Base-by-base conservation (phyloP, 1,139 yeast genomes). In the Suhomyces kunorum region DNA sequence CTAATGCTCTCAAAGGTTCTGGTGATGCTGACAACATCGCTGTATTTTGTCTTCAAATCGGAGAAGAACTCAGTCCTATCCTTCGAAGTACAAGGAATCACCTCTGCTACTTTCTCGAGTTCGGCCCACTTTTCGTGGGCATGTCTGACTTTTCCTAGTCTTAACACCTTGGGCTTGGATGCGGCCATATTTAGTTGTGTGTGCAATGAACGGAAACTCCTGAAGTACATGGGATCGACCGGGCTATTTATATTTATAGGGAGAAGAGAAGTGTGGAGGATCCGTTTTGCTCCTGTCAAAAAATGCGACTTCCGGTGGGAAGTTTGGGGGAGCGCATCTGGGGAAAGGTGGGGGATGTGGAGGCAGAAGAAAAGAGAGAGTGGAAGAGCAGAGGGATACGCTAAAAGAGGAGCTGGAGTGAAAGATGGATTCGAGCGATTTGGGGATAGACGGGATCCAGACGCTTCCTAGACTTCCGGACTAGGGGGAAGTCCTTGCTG, bases 81-180 rank as follows among this genome's bases (percentile, higher is more conserved):
- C 20, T 50, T 44, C 9, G 80, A 74, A 24, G 68, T 65, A 38
- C 76, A 66, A 14, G 66, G 66, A 29, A 80, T 54, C n/a, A 82
- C 76, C 16, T 78, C 76, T 4, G 81, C 83, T 9, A 70, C 56
- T 37, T 66, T 46, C 8, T 57, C 61, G 28, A 82, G 61, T 25
- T 74, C 63, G 9, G 61, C 61, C 88, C 89, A 83, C 35, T 78
- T 78, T 8, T 68, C 62, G 32, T 74, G 76, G 16, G 85, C 84
- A 53, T 64, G 76, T 36, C 61, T 57, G 38, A 76, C 67, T 11
- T 71, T 63, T 3, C 87, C 88, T 19, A 84, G 57, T 64, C 83
- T 72, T 39, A 84, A 68, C 3, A 84, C 79, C 46, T 76, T 74
- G 35, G 85, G 80, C 54, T 70, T 73, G 11, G 43, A 8, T 9